Base-by-base conservation (phyloP, 2,329 filamentous ascomycete species). In the Furcasterigmium furcatum region DNA sequence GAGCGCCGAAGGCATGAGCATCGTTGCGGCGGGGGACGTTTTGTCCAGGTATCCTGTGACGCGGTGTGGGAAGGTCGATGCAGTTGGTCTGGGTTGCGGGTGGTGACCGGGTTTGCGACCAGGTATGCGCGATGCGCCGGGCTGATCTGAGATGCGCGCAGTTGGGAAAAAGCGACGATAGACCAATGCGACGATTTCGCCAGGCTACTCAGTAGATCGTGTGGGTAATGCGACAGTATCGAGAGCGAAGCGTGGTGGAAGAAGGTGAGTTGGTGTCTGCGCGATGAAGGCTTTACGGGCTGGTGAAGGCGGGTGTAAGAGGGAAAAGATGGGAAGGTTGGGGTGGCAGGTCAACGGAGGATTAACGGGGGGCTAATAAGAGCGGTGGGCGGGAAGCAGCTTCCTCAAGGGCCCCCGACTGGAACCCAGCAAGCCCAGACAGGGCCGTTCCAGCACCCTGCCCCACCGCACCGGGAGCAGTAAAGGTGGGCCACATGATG, bases 1-100 rank as follows among this genome's bases (percentile, higher is more conserved):
- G 38, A 83, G 62, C 29, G 79, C 76, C 24, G 79, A 82, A 18
- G 79, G 79, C 50, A 82, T 72, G 47, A 83, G 64, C 80, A 84
- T 84, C 19, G 52, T 69, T 51, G 46, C 22, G 20, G 20, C 14
- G 20, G 12, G 7, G 24, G 24, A 27, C 24, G n/a, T n/a, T 24
- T 3, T 16, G 36, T 14, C 18, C 19, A 20, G n/a, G 8, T 5
- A 14, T n/a, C 19, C 13, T 13, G 5, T 9, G 20, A 13, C 20
- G 21, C 16, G 41, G 27, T 34, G 20, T 16, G 19, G 9, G 12
- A 20, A 20, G 29, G 29, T 7, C 24, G 12, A 27, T 7, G 24
- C 12, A 7, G 24, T 12, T 7, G 12, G 12, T 12, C 7, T 12
- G 24, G 12, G 12, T 7, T 27, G 12, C 12, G 24, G 24, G 24